Evolutionary conservation across 1,139 yeast species (phyloP), one percentile per base, ranked within the genome.

Genomic region (Suhomyces yuchorum): DNA sequence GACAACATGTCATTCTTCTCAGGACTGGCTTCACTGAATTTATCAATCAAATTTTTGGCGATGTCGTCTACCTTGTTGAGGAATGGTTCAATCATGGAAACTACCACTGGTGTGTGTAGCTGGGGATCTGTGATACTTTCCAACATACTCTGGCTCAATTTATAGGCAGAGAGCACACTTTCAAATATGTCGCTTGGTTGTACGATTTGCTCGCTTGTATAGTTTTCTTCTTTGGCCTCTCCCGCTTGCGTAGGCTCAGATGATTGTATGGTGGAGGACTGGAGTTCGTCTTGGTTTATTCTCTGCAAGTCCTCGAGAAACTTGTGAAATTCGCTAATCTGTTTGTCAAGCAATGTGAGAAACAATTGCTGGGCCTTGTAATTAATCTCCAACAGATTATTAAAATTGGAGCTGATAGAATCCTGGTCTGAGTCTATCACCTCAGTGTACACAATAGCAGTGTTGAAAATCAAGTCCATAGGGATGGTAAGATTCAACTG

Each of bases 361-460:
- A 64, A 61, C 28, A 62, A 48, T 6, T 48, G 51, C 37, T 53
- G 59, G 3, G 66, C 61, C 42, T 57, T 58, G 9, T 34, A 22
- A 12, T 62, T 64, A 7, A 63, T 43, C 4, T 56, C 56, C 19
- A 60, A 39, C n/a, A 62, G 46, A 8, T 54, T 40, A n/a, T 42
- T 48, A 40, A 62, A 56, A 15, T 49, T 42, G 3, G 50, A 38
- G 2, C 37, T 49, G 2, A 44, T 49, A 7, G 59, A 57, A 6
- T 59, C 61, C 22, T 65, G 68, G 2, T 58, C 61, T 7, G 59
- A 64, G 47, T 80, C 85, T 35, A 80, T 59, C 12, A 69, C 68
- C 50, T 80, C 84, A 8, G 73, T 71, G 51, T 76, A 77, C 1
- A 75, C 80, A 42, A 78, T 58, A 0, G 75, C 81, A 18, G 73